Evolutionary conservation across 148 eudicot genomes (phyloP).

Genomic region (Fallopia convolvulus): DNA sequence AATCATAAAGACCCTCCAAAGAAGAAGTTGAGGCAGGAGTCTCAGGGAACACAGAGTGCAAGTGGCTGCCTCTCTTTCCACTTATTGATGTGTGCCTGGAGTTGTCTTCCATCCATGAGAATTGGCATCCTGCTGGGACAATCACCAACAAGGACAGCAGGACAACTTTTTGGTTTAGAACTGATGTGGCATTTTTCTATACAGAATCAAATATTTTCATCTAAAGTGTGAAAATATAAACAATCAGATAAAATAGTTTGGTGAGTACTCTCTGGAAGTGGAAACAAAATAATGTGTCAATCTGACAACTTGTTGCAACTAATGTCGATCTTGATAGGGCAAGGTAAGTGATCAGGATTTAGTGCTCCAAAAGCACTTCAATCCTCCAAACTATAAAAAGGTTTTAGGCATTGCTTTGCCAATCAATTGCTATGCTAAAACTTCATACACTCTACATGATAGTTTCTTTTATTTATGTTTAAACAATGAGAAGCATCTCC

Average conservation of each 20-base stretch:
- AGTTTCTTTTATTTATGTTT: neutral
- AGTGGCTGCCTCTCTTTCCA: slow-evolving; percentile 35
- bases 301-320: neutral
- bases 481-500: neutral
- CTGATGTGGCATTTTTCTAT: neutral
- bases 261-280: neutral
- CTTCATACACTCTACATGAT: neutral
- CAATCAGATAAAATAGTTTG: neutral
- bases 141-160: slow-evolving; percentile 11
- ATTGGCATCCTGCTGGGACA: slow-evolving; percentile 40
- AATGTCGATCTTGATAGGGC: neutral
- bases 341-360: no score
- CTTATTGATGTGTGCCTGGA: slow-evolving; percentile 23
- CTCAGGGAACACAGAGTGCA: slow-evolving; percentile 37
- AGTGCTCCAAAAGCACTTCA: neutral
- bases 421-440: neutral
- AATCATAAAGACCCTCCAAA: slow-evolving; percentile 63
- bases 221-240: neutral
- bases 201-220: neutral
- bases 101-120: slow-evolving; percentile 53
- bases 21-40: slow-evolving; percentile 55
- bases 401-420: neutral
- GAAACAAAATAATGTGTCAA: neutral
- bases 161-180: neutral
- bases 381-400: neutral